Base-by-base conservation (phyloP, 2,329 filamentous ascomycete species). In the Fusarium pininemorale region DNA sequence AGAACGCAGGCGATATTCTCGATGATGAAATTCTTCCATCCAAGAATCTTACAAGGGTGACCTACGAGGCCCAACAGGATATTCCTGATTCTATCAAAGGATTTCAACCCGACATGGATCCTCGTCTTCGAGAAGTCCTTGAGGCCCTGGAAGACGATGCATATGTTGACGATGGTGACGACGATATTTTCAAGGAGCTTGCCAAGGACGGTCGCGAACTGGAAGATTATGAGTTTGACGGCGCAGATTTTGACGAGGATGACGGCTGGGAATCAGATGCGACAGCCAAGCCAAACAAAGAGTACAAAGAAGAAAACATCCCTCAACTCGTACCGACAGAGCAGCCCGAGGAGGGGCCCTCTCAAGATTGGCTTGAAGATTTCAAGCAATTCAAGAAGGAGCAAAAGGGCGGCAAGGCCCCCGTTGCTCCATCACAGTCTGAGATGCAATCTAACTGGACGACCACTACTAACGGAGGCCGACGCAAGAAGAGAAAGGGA, bases 101-200 rank as follows among this genome's bases (percentile, higher is more conserved):
- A 0, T 98, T 99, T 82, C 93, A 99, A 83, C 96, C 97, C 12
- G 95, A 98, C 80, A 98, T 99, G 96, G 97, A 99, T 79, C 95
- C 95, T 5, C 89, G 96, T 44, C 82, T 99, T 75, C 90, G 96
- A 51, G 96, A 99, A 82, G 95, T 95, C 10, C 84, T 99, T 30
- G 95, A 98, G 83, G 96, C 96, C 16, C 85, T 99, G 37, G 96
- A 99, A 55, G 96, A 99, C 79, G 96, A 99, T 30, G 96, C 93
- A 6, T 99, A 94, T 80, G 95, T 99, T 5, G 96, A 93, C 12
- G 90, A 96, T 39, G 93, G 95, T 28, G 90, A 96, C 41, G 94
- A 96, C n/a, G 93, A 96, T 63, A 84, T 98, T 58, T 98, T 99
- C 82, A 90, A 89, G 50, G 84, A 92, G 74, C 84, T 97, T 50